Base-by-base conservation (phyloP, 176 grass and related monocot species). In the barley (Hordeum vulgare) region DNA sequence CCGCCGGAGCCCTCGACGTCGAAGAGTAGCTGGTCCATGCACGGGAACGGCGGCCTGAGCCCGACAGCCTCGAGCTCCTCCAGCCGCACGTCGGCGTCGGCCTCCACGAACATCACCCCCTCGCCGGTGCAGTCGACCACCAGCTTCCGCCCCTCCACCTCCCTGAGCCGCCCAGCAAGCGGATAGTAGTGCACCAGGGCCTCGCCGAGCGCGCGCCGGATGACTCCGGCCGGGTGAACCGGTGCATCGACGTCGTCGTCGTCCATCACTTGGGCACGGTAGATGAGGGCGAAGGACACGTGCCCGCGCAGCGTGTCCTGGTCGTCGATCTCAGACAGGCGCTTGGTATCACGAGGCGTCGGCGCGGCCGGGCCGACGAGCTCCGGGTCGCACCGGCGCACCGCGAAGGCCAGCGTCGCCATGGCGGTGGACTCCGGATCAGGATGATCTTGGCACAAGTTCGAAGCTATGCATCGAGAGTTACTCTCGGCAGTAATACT, bases 251-350 rank as follows among this genome's bases (percentile, higher is more conserved):
- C 42, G 13, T n/a, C 65, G 33, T 21, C 65, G 62, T 10, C 24
- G 7, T 8, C 81, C 18, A 1, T 4, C 13, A 26, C 64, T 8
- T 35, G 7, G 23, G 41, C 77, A 7, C 71, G 86, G 83, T 86
- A 94, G 17, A 91, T 41, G 39, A 83, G 40, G 24, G 81, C 5
- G 57, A 81, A 65, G 2, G 40, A 17, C 8, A 79, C 74, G 0
- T 82, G 74, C 5, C 39, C 1, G 0, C 80, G 83, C 21, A 94
- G 75, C 1, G 33, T 31, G 1, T 75, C 86, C 67, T 94, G 84
- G 86, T 89, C 92, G 58, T 94, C 92, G 66, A 91, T 81, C 80
- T 94, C 92, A 18, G 89, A 91, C 11, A 94, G 71, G 11, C 67
- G 86, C 41, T 91, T 94, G 11, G 75, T 72, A 65, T 91, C 83